Evolutionary conservation across 805 yeast species (phyloP).

Genomic region (Tetrapisispora phaffii): DNA sequence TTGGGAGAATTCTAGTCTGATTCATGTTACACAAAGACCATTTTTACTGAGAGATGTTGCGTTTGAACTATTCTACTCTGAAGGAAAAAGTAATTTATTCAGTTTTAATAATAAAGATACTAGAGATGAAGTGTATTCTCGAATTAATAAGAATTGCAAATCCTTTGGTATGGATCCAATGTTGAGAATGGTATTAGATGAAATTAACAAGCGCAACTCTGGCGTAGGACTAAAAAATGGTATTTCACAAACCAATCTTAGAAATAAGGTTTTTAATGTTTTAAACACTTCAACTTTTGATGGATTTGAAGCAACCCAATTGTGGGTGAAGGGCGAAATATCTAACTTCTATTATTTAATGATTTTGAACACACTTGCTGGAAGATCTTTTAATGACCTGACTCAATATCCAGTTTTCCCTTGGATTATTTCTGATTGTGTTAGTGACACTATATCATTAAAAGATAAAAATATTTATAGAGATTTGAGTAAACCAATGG

Average conservation of each 20-base stretch:
- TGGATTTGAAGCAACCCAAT: conserved; percentile 43
- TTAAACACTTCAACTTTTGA: conserved; percentile 18
- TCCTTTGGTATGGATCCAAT: conserved; percentile 45
- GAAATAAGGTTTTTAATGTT: conserved; percentile 37
- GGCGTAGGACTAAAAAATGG: conserved; percentile 26
- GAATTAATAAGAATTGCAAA: conserved; percentile 40
- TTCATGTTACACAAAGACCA: conserved; percentile 62
- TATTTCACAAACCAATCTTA: conserved; percentile 27
- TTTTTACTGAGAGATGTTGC: conserved; percentile 75
- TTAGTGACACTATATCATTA: conserved; percentile 60
- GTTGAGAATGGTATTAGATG: conserved; percentile 42
- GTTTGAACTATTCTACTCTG: conserved; percentile 61
- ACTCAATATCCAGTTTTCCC: conserved; percentile 91
- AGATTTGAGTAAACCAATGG: conserved; percentile 84
- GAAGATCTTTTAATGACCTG: conserved; percentile 78
- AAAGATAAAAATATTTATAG: conserved; percentile 52
- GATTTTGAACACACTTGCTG: conserved; percentile 74
- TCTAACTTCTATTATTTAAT: conserved; percentile 78
- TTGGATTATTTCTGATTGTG: conserved; percentile 80
- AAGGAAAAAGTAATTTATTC: conserved; percentile 61
- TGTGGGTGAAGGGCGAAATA: conserved; percentile 70
- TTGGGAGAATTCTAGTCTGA: conserved; percentile 54
- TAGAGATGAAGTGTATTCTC: conserved; percentile 48
- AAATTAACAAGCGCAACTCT: conserved; percentile 35
- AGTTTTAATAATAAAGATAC: conserved; percentile 46